A percentile compares a stretch with the other conserved stretches of the same genome.
These are phyloP conservation scores for Cryptococcus jaspeensis DNA, from an alignment of 1,284 basidiomycete species.

Conservation along the genomic window DNA sequence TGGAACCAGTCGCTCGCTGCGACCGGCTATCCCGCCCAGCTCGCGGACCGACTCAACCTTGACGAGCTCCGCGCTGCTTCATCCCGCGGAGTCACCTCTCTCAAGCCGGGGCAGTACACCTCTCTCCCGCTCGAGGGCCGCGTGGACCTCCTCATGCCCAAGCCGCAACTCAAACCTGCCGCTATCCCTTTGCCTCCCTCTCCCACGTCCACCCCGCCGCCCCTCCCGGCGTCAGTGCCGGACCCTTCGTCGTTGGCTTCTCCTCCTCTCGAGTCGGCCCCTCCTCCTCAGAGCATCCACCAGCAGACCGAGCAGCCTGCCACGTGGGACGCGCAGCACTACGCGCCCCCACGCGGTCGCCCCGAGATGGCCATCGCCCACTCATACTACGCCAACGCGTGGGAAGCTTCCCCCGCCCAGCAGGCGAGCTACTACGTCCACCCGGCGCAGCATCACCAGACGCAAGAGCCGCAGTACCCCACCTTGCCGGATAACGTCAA, in stretches of 20 bases:
- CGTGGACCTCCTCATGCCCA: constrained; percentile 68
- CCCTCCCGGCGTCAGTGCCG: too few relatives aligned
- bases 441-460: constrained; percentile 18
- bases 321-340: constrained; percentile 54
- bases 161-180: constrained; percentile 21
- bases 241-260: constrained; percentile 54
- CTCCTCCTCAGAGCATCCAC: constrained; percentile 18
- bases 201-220: constrained; percentile 18
- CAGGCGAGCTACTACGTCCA: constrained; percentile 30
- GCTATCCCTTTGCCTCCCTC: constrained; percentile 22
- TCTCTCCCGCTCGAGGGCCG: constrained; percentile 81
- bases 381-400: constrained; percentile 53
- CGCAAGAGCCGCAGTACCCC: constrained; percentile 36
- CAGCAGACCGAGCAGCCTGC: constrained; percentile 31
- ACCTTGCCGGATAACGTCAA: constrained; percentile 41
- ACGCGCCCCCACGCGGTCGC: constrained; percentile 51
- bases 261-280: constrained; percentile 20
- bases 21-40: constrained; percentile 41
- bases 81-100: constrained; percentile 57
- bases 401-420: constrained; percentile 54
- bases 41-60: constrained; percentile 56
- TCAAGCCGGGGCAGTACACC: constrained; percentile 67
- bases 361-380: constrained; percentile 54
- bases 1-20: constrained; percentile 60
- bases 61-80: constrained; percentile 69